Conservation (phyloP, 495 filamentous ascomycete species). For the Tuber calosporum region DNA sequence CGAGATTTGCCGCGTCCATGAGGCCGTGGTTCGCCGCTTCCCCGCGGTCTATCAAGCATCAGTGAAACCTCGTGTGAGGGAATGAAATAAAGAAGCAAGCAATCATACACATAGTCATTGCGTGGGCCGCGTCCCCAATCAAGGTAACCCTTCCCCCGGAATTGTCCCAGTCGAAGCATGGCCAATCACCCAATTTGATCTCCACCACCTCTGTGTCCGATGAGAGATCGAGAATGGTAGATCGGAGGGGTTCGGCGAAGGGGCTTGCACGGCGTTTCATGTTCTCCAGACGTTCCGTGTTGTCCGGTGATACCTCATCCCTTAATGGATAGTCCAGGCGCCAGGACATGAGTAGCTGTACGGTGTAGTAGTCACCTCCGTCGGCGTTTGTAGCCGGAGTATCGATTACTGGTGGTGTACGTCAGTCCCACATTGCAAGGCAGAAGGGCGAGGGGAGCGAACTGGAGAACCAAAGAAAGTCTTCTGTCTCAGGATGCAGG, state of each 20-base stretch:
- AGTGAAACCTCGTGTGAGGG: neutral
- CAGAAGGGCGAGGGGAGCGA: neutral
- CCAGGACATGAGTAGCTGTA: conserved; percentile 42
- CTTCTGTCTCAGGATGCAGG: conserved; percentile 51
- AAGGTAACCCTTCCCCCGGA: conserved; percentile 46
- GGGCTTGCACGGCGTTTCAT: conserved; percentile 51
- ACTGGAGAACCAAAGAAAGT: conserved; percentile 54
- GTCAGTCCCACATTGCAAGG: neutral
- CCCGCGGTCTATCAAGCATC: conserved; percentile 44
- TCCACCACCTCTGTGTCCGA: conserved; percentile 47
- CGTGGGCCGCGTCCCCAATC: conserved; percentile 53
- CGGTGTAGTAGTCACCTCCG: conserved; percentile 38
- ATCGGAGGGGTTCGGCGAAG: conserved; percentile 54
- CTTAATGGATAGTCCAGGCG: conserved; percentile 22
- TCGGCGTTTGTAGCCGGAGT: conserved; percentile 47
- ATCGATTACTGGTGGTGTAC: conserved; percentile 44
- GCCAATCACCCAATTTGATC: conserved; percentile 55
- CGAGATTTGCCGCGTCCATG: conserved; percentile 48
- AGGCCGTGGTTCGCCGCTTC: conserved; percentile 58
- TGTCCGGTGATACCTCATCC: conserved; percentile 44
- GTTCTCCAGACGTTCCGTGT: conserved; percentile 46
- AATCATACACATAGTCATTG: conserved; percentile 57
- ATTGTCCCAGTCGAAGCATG: conserved; percentile 44
- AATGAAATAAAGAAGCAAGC: neutral
- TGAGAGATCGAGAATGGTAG: conserved; percentile 47